phyloP scores from a whole-genome alignment of 192 early-diverging fungal species.

The Allomyces javanicus region DNA sequence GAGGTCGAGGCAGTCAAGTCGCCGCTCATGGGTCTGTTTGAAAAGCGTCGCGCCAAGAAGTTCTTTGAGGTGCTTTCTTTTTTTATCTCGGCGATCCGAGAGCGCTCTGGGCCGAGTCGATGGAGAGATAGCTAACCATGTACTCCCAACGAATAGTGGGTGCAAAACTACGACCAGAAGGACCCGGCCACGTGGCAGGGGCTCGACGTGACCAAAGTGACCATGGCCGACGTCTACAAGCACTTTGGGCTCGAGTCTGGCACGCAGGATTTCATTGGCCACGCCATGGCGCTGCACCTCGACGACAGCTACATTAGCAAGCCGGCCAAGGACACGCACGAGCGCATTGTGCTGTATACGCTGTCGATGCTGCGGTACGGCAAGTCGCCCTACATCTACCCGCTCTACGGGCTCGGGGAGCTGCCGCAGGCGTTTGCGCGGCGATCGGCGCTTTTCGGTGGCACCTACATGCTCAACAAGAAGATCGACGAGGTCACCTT shows the following conservation, averaged over 20 bases:
- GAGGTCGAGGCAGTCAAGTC: conserved; percentile 66
- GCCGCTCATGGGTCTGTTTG: conserved; percentile 80
- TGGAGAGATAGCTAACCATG: not conserved
- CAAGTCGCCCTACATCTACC: conserved; percentile 96
- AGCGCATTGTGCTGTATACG: conserved; percentile 80
- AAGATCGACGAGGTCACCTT: conserved; percentile 76
- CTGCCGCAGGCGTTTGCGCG: conserved; percentile 93
- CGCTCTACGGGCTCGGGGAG: conserved; percentile 92
- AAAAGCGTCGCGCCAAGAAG: conserved; percentile 78
- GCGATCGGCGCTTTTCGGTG: conserved; percentile 83
- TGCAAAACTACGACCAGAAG: conserved; percentile 72
- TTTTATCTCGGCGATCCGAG: not conserved
- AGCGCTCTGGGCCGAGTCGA: not conserved
- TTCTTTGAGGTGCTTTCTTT: conserved; percentile 49
- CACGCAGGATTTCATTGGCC: conserved; percentile 95
- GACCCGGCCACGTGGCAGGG: conserved; percentile 70
- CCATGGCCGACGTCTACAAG: conserved; percentile 72
- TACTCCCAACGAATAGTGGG: conserved; percentile 21
- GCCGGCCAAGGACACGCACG: conserved; percentile 67
- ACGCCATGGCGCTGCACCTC: conserved; percentile 86
- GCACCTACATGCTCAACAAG: conserved; percentile 97
- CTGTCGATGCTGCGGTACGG: conserved; percentile 80
- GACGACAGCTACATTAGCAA: conserved; percentile 61
- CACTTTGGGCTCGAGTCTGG: conserved; percentile 81
- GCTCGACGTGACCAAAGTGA: conserved; percentile 48